Base-by-base conservation (phyloP, 495 filamentous ascomycete genomes). In the Clavariopsis aquatica region DNA sequence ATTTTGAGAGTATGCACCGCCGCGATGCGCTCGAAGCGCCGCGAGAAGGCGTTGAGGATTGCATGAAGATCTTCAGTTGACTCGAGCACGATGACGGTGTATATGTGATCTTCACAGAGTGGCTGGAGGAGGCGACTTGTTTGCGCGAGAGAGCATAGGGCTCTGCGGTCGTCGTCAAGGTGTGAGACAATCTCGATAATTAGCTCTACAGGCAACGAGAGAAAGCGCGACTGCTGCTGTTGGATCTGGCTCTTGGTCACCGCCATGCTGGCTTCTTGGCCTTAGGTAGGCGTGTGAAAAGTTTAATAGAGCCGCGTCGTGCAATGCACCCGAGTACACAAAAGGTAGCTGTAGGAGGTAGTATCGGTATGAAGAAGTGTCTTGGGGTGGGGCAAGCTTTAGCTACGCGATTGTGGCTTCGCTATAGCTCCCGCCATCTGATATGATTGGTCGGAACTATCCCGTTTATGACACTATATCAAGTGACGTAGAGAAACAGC, bases 131-230 rank as follows among this genome's bases (percentile, higher is more conserved):
- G 17, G 4, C 47, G 31, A 31, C 65, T 64, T 0, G 55, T 64
- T 19, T 24, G 31, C 0, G 65, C 65, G 12, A 68, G 60, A 15
- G 20, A 13, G 54, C 34, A 49, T 1, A 68, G 65, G 1, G 53
- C 22, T 13, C 22, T 12, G 26, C 24, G 10, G 52, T 63, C 54
- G 38, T 31, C 36, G 5, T 19, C 12, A 23, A 68, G 60, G 24
- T 54, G n/a, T n/a, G 20, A 34, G 52, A 67, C 45, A 19, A 64
- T 49, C 5, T 52, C 13, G 13, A 64, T 6, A 27, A 63, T 45
- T 24, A 68, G 59, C 45, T 68, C 65, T 0, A 49, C 17, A 24
- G 65, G 60, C 0, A 68, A 60, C 19, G 10, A 20, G 36, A 68
- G 55, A 15, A 64, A 38, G 12, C 29, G 61, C 45, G 27, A 57